Percentiles rank a stretch among this genome's conserved stretches.
Evolutionary conservation across 2,329 filamentous ascomycete species (phyloP).

Genomic region (Zasmidium cellare): DNA sequence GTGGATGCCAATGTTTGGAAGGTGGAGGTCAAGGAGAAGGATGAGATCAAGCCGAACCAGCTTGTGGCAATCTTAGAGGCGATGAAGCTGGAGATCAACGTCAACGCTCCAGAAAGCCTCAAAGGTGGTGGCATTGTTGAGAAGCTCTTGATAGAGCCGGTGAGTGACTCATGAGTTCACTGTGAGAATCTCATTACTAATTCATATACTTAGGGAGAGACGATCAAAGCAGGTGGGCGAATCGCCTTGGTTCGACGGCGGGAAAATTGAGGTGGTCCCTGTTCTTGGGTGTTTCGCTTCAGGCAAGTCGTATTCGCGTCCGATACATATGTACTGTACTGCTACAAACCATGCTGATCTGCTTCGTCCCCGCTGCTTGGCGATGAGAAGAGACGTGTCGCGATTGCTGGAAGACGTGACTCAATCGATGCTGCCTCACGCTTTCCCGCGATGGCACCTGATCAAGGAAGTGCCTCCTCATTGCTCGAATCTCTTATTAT

Average conservation of each 20-base stretch:
- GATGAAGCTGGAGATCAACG: constrained; percentile 50
- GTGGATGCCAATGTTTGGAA: constrained; percentile 51
- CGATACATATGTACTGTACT: neutral
- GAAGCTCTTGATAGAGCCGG: constrained; percentile 44
- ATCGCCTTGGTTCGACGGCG: constrained; percentile 27
- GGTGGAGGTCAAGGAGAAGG: constrained; percentile 41
- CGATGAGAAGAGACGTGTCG: neutral
- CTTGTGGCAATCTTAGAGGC: constrained; percentile 46
- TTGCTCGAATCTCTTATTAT: too few species aligned
- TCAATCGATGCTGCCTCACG: too few species aligned
- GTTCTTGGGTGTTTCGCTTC: too few species aligned
- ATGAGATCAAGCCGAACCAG: constrained; percentile 35
- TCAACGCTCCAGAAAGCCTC: constrained; percentile 39
- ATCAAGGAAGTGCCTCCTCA: too few species aligned
- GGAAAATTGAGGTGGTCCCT: neutral
- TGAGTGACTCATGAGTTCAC: too few species aligned
- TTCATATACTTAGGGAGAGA: constrained; percentile 30
- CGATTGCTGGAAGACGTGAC: too few species aligned
- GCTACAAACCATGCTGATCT: neutral
- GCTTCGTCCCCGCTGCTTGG: neutral
- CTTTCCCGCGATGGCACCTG: too few species aligned
- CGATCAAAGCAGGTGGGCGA: constrained; percentile 38
- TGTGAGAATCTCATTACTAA: too few species aligned
- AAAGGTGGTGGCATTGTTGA: constrained; percentile 35
- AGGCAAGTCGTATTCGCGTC: neutral